Evolutionary conservation across 2,329 filamentous ascomycete species (phyloP).

Genomic region (Diaporthe destruens): DNA sequence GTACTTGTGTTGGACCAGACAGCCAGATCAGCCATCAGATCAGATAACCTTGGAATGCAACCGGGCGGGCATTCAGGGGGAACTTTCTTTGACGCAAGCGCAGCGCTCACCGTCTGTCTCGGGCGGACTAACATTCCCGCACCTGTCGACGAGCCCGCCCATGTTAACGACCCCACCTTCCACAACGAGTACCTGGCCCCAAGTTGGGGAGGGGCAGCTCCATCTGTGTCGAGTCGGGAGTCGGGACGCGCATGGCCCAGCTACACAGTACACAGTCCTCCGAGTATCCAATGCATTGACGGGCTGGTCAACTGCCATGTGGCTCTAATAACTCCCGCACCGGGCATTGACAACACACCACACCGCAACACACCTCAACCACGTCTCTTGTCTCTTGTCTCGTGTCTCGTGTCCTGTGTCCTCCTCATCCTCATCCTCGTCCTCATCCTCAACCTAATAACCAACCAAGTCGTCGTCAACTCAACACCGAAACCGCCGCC

Average conservation of each 20-base stretch:
- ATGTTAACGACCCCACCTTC: conserved; percentile 15
- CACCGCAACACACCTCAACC: neutral
- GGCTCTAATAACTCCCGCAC: conserved; percentile 32
- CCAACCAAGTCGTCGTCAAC: neutral
- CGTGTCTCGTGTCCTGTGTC: neutral
- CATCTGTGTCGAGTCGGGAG: conserved; percentile 19
- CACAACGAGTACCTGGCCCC: neutral
- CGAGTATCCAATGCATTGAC: neutral
- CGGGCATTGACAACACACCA: conserved; percentile 18
- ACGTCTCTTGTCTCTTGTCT: neutral
- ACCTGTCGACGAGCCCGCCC: neutral
- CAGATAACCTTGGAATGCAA: conserved; percentile 7
- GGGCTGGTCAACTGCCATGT: conserved; percentile 28
- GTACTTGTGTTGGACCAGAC: too few species aligned
- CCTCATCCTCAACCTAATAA: neutral
- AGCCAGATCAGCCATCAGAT: neutral
- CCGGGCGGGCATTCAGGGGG: conserved; percentile 11
- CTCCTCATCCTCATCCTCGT: neutral
- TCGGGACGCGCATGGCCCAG: conserved; percentile 17
- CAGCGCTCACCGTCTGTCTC: conserved; percentile 23
- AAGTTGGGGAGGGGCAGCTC: conserved; percentile 19
- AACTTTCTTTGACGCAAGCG: neutral
- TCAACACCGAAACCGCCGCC: conserved; percentile 38
- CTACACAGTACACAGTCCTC: too few species aligned
- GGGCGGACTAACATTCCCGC: neutral